phyloP scores from a whole-genome alignment of 768 basidiomycete genomes.

The Mycena filopes region DNA sequence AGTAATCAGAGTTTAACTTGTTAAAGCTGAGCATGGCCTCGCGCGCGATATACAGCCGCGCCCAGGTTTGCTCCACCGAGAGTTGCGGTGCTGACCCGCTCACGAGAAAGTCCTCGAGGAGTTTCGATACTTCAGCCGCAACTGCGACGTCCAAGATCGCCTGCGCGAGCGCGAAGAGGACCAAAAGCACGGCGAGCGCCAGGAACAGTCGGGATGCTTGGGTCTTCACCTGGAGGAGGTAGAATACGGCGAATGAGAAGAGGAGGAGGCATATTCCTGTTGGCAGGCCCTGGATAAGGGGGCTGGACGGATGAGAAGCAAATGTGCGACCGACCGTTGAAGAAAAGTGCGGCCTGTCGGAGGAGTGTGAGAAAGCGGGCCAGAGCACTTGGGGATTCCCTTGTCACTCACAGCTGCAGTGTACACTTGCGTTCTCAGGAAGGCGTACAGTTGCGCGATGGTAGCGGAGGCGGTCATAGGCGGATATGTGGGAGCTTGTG shows the following conservation, averaged over 20 bases:
- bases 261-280: slow-evolving; percentile 18
- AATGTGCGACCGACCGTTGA: background rate
- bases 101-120: background rate
- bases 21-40: background rate
- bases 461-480: too few relatives aligned
- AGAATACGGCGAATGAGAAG: slow-evolving; percentile 3
- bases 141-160: background rate
- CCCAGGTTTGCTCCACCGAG: background rate
- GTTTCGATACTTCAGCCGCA: background rate
- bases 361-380: too few relatives aligned
- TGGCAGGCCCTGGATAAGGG: background rate
- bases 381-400: too few relatives aligned
- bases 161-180: slow-evolving; percentile 2
- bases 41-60: background rate
- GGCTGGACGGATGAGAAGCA: too few relatives aligned
- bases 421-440: too few relatives aligned
- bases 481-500: too few relatives aligned
- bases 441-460: too few relatives aligned
- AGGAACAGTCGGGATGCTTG: background rate
- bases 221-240: slow-evolving; percentile 5
- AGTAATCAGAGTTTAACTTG: background rate
- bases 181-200: background rate
- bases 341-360: background rate
- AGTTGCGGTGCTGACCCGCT: background rate
- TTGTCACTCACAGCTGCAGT: too few relatives aligned